phyloP scores from a whole-genome alignment of 2,329 filamentous ascomycete species.

The Bipolaris zeicola region DNA sequence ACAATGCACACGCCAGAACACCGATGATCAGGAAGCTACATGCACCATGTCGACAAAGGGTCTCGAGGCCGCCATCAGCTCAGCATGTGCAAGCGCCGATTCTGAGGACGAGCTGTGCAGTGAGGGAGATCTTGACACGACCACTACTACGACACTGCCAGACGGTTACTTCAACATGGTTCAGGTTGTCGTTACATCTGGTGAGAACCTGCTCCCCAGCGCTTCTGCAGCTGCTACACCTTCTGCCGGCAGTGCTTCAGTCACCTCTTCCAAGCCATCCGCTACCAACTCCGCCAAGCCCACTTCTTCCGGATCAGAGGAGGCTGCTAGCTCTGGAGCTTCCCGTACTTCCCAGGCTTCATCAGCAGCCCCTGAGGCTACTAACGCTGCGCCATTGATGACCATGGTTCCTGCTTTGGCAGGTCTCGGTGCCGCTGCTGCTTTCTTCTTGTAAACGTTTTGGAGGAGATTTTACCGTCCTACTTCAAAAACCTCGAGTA shows the following conservation, averaged over 20 bases:
- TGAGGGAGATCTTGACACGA: background rate
- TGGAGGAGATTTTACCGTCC: background rate
- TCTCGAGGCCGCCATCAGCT: constrained; percentile 9
- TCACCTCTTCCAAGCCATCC: constrained; percentile 1
- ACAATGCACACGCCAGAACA: constrained; percentile 19
- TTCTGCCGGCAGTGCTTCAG: constrained; percentile 20
- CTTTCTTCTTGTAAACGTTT: constrained; percentile 27
- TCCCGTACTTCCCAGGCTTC: background rate
- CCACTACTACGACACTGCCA: constrained; percentile 1
- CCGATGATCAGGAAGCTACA: constrained; percentile 18
- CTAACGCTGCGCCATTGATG: constrained; percentile 19
- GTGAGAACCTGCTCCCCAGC: constrained; percentile 30
- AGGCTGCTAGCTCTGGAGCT: constrained; percentile 5
- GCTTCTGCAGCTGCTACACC: constrained; percentile 29
- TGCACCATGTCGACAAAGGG: constrained; percentile 23
- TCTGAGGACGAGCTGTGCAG: background rate
- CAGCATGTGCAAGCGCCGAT: constrained; percentile 12
- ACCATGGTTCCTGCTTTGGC: constrained; percentile 32
- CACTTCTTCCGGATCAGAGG: background rate
- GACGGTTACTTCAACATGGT: constrained; percentile 23
- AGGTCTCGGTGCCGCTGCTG: constrained; percentile 38
- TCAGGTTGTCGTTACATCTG: constrained; percentile 36
- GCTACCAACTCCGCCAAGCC: background rate
- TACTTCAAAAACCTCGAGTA: background rate
- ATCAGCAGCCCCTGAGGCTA: background rate